Evolutionary conservation across 2,329 filamentous ascomycete species (phyloP).

Genomic region (Diaporthe vexans): DNA sequence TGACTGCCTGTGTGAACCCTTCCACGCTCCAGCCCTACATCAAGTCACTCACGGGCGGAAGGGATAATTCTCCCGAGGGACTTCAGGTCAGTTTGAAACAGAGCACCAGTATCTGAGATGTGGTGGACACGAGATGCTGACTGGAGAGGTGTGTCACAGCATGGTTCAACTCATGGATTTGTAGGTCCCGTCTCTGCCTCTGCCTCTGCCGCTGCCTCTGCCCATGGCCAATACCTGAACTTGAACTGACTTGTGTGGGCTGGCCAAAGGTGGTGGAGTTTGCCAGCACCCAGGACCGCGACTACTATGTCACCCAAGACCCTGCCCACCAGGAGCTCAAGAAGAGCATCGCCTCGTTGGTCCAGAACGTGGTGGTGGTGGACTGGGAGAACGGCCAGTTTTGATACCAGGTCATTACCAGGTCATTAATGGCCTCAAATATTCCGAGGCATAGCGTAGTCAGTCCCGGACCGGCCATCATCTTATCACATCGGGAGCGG

Average conservation of each 20-base stretch:
- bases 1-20: slow-evolving; percentile 72
- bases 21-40: slow-evolving; percentile 71
- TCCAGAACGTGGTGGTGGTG: slow-evolving; percentile 68
- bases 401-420: slow-evolving; percentile 27
- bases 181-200: not conserved
- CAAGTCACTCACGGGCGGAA: slow-evolving; percentile 68
- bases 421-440: too few relatives aligned
- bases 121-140: not conserved
- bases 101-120: not conserved
- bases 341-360: slow-evolving; percentile 58
- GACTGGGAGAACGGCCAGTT: slow-evolving; percentile 65
- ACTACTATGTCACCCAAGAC: slow-evolving; percentile 76
- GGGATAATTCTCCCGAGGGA: slow-evolving; percentile 73
- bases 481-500: slow-evolving; percentile 18
- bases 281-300: slow-evolving; percentile 70
- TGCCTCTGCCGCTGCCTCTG: not conserved
- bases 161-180: slow-evolving; percentile 18
- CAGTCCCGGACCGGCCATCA: slow-evolving; percentile 19
- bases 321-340: slow-evolving; percentile 73
- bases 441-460: too few relatives aligned
- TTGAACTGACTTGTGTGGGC: not conserved
- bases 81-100: slow-evolving; percentile 61
- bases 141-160: not conserved
- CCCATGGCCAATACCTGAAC: too few relatives aligned
- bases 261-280: slow-evolving; percentile 70